Base-by-base conservation (phyloP, 345 rosid genomes). In the Salix koriyanagi region DNA sequence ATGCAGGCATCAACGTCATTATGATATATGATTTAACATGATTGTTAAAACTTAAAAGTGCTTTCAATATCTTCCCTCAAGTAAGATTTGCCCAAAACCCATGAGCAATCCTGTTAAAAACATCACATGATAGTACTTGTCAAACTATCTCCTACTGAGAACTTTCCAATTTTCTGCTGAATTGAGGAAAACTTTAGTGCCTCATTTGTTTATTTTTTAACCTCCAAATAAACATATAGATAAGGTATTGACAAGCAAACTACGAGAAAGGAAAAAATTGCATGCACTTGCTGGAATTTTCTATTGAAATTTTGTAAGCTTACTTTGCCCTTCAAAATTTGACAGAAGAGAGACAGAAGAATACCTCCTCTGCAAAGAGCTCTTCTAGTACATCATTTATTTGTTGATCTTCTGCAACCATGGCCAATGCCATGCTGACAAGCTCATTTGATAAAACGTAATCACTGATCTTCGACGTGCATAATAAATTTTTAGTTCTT, bases 341-440 rank as follows among this genome's bases (percentile, higher is more conserved):
- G 58, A 23, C 16, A 66, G 46, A 65, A 0, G 23, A 13, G 14
- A 16, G 69, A 36, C 16, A 46, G 69, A 77, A 67, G 32, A 25
- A 10, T 88, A 89, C 96, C 96, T 91, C 96, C 78, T 91, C 96
- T 2, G 91, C 90, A 11, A 89, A 89, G 34, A 91, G 90, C 86
- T 91, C 95, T 79, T 91, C 92, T 75, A 89, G 77, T 34, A 89
- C 91, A 69, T 85, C 78, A 72, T 91, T 89, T 78, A 91, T 89
- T 81, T 91, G 93, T 56, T 85, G 89, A 81, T 91, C 93, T 85
- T 91, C 96, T 8, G 96, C 90, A 80, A 91, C 95, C 93, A 91
- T 89, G 70, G 96, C 96, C 67, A 91, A 69, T 25, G 93, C 96
- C 96, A 91, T 91, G 85, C 96, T 91, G 71, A 91, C 91, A 46